Evolutionary conservation across 345 rosid genomes (phyloP).

Genomic region (Cardamine resedifolia): DNA sequence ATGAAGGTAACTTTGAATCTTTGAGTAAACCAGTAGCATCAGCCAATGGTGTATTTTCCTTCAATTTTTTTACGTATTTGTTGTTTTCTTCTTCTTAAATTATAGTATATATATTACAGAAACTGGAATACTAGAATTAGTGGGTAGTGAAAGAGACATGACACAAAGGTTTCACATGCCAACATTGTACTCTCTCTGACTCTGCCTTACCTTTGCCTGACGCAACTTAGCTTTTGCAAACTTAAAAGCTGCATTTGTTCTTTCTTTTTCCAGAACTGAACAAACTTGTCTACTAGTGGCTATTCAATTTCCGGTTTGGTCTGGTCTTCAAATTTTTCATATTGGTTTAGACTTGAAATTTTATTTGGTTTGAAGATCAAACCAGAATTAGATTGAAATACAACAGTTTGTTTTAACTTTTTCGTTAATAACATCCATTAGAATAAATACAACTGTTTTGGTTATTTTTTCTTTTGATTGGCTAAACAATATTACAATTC

Average conservation of each 20-base stretch:
- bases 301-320: slow-evolving; percentile 1
- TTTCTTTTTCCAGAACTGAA: slow-evolving; percentile 12
- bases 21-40: background rate
- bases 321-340: background rate
- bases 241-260: slow-evolving; percentile 26
- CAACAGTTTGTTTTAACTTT: background rate
- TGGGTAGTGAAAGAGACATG: slow-evolving; percentile 37
- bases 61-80: background rate
- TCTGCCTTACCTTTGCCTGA: slow-evolving; percentile 11
- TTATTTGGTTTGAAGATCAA: background rate
- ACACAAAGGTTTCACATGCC: slow-evolving; percentile 41
- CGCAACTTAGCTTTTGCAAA: slow-evolving; percentile 26
- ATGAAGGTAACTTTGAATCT: slow-evolving; percentile 25
- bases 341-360: background rate
- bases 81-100: background rate
- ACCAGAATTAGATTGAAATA: background rate
- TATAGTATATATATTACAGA: background rate
- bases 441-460: too few relatives aligned
- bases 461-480: too few relatives aligned
- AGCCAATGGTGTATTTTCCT: background rate
- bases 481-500: too few relatives aligned
- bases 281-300: slow-evolving; percentile 13
- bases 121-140: slow-evolving; percentile 32
- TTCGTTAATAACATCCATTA: background rate
- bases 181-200: slow-evolving; percentile 32